phyloP scores from a whole-genome alignment of 805 yeast genomes.

The Candida qinlingensis region DNA sequence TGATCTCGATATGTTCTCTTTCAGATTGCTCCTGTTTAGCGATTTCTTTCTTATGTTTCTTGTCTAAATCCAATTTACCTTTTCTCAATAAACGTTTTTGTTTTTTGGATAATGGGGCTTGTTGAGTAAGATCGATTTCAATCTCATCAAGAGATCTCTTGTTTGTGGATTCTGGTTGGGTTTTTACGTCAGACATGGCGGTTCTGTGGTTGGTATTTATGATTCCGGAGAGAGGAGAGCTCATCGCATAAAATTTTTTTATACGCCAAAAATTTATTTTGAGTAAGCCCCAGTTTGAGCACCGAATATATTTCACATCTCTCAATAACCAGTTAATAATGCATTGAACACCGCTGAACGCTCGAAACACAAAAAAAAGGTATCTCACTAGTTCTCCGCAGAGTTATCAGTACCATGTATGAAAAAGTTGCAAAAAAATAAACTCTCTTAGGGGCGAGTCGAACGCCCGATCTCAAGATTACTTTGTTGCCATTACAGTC shows the following conservation, averaged over 20 bases:
- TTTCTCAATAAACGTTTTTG: constrained; percentile 83
- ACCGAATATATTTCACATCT: too few species aligned
- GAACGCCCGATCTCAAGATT: constrained; percentile 36
- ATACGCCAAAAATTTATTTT: too few species aligned
- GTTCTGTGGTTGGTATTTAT: not conserved
- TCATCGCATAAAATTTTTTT: constrained; percentile 4
- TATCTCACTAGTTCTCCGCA: too few species aligned
- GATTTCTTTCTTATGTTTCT: constrained; percentile 38
- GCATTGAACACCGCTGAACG: not conserved
- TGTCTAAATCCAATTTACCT: constrained; percentile 60
- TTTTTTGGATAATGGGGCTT: constrained; percentile 85
- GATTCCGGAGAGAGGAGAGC: not conserved
- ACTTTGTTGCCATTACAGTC: constrained; percentile 30
- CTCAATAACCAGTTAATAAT: not conserved
- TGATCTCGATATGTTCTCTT: constrained; percentile 8
- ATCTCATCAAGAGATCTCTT: constrained; percentile 36
- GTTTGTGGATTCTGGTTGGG: constrained; percentile 2
- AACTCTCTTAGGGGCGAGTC: constrained; percentile 35
- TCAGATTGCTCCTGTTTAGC: constrained; percentile 21
- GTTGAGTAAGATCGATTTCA: constrained; percentile 61
- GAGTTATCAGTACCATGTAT: too few species aligned
- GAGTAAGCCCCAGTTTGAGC: too few species aligned
- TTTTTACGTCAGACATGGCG: constrained; percentile 7
- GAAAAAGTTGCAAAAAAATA: constrained; percentile 7
- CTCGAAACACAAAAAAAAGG: not conserved